These are phyloP conservation scores for Amanita polypyramis DNA, from an alignment of 768 basidiomycete genomes.

Conservation along the genomic window DNA sequence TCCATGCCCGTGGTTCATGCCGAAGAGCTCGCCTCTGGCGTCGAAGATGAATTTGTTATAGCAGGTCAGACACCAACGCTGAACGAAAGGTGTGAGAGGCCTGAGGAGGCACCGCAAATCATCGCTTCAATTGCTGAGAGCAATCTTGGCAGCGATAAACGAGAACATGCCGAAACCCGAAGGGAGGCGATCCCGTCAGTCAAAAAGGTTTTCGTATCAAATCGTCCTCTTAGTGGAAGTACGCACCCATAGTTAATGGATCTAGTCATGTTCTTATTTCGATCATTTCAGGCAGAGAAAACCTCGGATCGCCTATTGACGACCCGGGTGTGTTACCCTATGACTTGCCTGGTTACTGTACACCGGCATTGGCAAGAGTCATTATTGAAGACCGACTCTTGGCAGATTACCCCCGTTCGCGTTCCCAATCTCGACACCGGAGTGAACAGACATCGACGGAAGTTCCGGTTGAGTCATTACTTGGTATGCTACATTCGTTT, in stretches of 20 bases:
- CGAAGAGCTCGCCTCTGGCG: no score
- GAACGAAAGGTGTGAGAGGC: neutral
- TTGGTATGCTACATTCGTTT: neutral
- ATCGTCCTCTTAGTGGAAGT: neutral
- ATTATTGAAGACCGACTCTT: slow-evolving; percentile 1
- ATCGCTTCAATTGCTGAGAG: neutral
- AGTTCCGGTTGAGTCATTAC: neutral
- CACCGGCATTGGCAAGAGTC: neutral
- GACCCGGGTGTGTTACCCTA: neutral
- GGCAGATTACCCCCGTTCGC: neutral
- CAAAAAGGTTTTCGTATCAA: neutral
- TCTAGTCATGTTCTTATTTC: neutral
- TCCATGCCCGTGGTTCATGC: no score
- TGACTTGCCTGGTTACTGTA: neutral
- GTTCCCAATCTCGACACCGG: neutral
- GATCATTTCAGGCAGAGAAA: neutral
- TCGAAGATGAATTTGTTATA: no score
- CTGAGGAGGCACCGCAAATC: neutral
- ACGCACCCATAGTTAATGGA: neutral
- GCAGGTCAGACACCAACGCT: no score
- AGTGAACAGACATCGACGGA: neutral
- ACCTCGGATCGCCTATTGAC: neutral
- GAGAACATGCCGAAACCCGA: neutral
- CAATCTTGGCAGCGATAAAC: neutral
- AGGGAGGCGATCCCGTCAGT: neutral